A percentile compares a stretch with the other conserved stretches of the same genome.
Evolutionary conservation across 441 rosid species (phyloP).

Genomic region (Lepidium campestre): DNA sequence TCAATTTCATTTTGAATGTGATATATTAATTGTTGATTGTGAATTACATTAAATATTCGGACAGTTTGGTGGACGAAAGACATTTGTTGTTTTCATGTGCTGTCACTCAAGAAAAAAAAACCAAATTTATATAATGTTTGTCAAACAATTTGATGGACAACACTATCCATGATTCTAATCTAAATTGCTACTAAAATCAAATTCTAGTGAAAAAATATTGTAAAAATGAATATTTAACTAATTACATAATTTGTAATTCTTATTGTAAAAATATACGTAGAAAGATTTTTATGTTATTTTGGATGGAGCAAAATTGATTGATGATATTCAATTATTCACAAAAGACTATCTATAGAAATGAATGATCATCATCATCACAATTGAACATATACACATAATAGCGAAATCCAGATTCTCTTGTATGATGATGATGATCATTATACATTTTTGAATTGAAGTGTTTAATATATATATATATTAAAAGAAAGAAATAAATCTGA

Average conservation of each 20-base stretch:
- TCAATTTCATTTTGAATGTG: background rate
- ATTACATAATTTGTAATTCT: background rate
- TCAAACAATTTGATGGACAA: too few species aligned
- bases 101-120: background rate
- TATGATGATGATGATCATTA: background rate
- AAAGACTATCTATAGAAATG: background rate
- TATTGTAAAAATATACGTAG: background rate
- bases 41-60: conserved; percentile 14
- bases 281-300: background rate
- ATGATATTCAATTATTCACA: conserved; percentile 4
- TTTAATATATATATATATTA: background rate
- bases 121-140: too few species aligned
- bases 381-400: background rate
- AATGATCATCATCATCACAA: background rate
- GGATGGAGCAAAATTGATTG: background rate
- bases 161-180: too few species aligned
- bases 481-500: background rate
- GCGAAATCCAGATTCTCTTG: conserved; percentile 1
- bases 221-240: too few species aligned
- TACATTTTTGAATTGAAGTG: background rate
- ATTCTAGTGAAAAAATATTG: too few species aligned
- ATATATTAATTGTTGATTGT: conserved; percentile 12
- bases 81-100: conserved; percentile 14
- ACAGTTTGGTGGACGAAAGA: conserved; percentile 6
- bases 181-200: too few species aligned